Base-by-base conservation (phyloP, 352 stramenopile species). In the Phytophthora cajani region DNA sequence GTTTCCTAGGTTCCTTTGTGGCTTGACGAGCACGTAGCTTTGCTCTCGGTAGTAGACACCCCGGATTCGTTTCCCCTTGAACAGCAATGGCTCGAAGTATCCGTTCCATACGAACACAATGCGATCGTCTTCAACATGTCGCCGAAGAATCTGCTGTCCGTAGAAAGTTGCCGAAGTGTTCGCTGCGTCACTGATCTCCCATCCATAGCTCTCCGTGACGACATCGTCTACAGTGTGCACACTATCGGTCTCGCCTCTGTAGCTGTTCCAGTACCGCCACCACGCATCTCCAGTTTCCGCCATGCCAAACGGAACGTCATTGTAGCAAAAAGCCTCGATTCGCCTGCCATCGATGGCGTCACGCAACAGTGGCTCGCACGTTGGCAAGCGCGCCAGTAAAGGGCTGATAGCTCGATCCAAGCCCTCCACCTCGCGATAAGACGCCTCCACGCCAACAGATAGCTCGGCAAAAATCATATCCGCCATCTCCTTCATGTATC, bases 21-120 rank as follows among this genome's bases (percentile, higher is more conserved):
- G 74, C 55, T 84, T 76, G 30, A 90, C 69, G 27, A 90, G 50
- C 51, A 91, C 79, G 60, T 89, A 85, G 10, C 81, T 77, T 49
- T 84, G 76, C 46, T 91, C 80, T 0, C 62, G 56, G 38, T 85
- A 88, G 62, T 72, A 74, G 33, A 83, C 52, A 23, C 76, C 73
- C 2, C 67, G 49, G 6, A 88, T 62, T 0, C 72, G 76, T 50
- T 87, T 74, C 14, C 75, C 62, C 40, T 71, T 63, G 59, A 91
- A 89, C 58, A 79, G 69, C 30, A 82, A 62, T 12, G 84, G 81
- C 33, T 88, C 69, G 32, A 84, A 74, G 58, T 79, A 78, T n/a
- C 75, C 64, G 8, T 70, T 77, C 81, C 81, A 91, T 7, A 87
- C 76, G 46, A 88, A 80, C 25, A 91, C 74, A 5, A 82, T 69